These are phyloP conservation scores for Schoenoplectus tabernaemontani DNA, from an alignment of 202 grass and related monocot species.

Conservation along the genomic window DNA sequence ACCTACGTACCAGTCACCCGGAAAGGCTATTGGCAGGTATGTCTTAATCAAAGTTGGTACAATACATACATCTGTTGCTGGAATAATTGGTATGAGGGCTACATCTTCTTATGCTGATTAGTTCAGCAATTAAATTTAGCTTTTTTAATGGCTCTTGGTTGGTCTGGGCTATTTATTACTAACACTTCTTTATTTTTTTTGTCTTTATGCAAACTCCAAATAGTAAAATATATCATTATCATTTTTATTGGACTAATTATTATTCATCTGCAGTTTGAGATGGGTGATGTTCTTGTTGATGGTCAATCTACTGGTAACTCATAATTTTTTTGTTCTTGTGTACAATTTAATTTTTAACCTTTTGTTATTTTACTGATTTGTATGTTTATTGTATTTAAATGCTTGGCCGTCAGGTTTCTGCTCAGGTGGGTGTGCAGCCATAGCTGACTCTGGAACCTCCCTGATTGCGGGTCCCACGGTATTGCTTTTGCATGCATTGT, in stretches of 20 bases:
- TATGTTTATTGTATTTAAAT: not conserved
- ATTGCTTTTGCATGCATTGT: constrained; percentile 11
- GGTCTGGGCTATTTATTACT: not conserved
- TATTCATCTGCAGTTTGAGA: constrained; percentile 68
- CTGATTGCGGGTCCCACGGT: constrained; percentile 81
- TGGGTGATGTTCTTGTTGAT: constrained; percentile 83
- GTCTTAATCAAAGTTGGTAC: not conserved
- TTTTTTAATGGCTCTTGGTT: not conserved
- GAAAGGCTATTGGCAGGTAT: constrained; percentile 90
- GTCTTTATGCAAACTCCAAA: not conserved
- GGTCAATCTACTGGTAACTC: constrained; percentile 60
- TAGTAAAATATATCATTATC: not conserved
- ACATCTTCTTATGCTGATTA: not conserved
- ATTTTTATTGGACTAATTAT: not conserved
- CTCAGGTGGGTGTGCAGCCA: constrained; percentile 44
- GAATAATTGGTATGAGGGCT: not conserved
- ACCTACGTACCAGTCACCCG: constrained; percentile 76
- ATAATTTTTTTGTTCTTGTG: not conserved
- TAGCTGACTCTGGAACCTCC: constrained; percentile 81
- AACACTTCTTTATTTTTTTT: not conserved
- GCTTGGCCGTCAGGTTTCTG: constrained; percentile 42
- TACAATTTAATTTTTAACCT: not conserved
- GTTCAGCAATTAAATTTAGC: not conserved
- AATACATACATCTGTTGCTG: not conserved
- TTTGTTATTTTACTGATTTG: constrained; percentile 16